Evolutionary conservation across 1,284 basidiomycete genomes (phyloP).

Genomic region (Caloboletus inedulis): DNA sequence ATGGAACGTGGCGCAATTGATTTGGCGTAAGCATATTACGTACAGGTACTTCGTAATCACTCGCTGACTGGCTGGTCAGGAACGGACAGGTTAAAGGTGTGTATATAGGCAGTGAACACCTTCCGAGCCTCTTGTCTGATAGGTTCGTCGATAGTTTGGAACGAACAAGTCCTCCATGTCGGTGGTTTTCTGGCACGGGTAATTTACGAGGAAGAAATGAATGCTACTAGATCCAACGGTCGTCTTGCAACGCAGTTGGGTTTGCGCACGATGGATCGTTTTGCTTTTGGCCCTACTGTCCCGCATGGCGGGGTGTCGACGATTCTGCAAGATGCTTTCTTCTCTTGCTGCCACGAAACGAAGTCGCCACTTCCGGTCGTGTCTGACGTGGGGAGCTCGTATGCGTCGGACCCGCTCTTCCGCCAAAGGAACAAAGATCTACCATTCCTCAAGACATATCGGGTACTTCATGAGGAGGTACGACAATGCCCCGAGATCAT

Average conservation of each 20-base stretch:
- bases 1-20: conserved; percentile 92
- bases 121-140: background rate
- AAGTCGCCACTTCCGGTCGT: conserved; percentile 35
- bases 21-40: conserved; percentile 58
- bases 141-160: conserved; percentile 68
- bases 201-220: conserved; percentile 85
- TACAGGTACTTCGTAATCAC: background rate
- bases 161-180: conserved; percentile 78
- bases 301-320: conserved; percentile 78
- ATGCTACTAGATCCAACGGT: conserved; percentile 37
- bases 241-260: conserved; percentile 54
- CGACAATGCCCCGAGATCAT: conserved; percentile 47
- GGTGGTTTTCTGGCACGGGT: conserved; percentile 80
- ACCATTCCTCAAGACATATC: conserved; percentile 13
- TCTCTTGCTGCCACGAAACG: conserved; percentile 48
- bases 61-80: conserved; percentile 36
- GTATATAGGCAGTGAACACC: conserved; percentile 18
- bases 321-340: conserved; percentile 79
- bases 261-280: conserved; percentile 81
- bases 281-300: conserved; percentile 80
- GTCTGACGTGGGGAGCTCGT: conserved; percentile 67
- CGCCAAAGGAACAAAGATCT: background rate
- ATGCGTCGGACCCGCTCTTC: background rate
- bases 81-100: conserved; percentile 72
- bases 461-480: conserved; percentile 36